phyloP scores from a whole-genome alignment of 2,329 filamentous ascomycete species.

The Aureobasidium sp. region DNA sequence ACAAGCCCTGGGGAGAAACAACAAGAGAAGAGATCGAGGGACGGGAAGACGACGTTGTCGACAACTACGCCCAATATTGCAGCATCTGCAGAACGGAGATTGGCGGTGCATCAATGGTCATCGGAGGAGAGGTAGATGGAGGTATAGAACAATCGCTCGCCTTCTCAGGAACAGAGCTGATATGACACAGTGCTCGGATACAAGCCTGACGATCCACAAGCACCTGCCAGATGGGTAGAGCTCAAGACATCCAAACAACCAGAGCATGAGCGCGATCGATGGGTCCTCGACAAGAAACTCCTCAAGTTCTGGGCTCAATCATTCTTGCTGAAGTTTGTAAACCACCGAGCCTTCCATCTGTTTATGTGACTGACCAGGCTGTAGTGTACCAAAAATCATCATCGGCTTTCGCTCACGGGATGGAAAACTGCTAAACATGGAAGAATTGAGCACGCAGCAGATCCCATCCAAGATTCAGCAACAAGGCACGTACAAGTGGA shows the following conservation, averaged over 20 bases:
- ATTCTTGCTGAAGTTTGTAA: conserved; percentile 62
- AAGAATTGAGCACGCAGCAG: conserved; percentile 70
- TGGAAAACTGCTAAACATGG: conserved; percentile 61
- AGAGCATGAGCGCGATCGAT: conserved; percentile 55
- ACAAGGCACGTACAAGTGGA: conserved; percentile 62
- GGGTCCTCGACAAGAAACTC: conserved; percentile 80
- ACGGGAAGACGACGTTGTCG: conserved; percentile 63
- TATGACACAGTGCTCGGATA: conserved; percentile 62
- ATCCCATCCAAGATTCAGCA: conserved; percentile 70
- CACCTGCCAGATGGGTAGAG: conserved; percentile 85
- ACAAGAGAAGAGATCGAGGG: conserved; percentile 69
- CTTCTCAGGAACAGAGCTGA: neutral
- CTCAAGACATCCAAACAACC: conserved; percentile 65
- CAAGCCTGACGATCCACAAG: conserved; percentile 57
- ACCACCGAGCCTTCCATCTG: too few species aligned
- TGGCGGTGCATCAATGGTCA: conserved; percentile 62
- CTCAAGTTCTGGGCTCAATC: conserved; percentile 91
- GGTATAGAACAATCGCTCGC: conserved; percentile 40
- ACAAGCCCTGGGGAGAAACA: conserved; percentile 63
- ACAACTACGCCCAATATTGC: conserved; percentile 91
- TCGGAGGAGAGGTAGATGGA: conserved; percentile 91
- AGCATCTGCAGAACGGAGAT: conserved; percentile 86
- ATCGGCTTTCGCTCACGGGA: conserved; percentile 73
- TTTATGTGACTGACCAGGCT: neutral
- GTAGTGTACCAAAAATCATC: conserved; percentile 74